Percentiles rank a stretch among this genome's conserved stretches.
Conservation (phyloP, 108 stramenopile species). For the Cyclotella baltica region DNA sequence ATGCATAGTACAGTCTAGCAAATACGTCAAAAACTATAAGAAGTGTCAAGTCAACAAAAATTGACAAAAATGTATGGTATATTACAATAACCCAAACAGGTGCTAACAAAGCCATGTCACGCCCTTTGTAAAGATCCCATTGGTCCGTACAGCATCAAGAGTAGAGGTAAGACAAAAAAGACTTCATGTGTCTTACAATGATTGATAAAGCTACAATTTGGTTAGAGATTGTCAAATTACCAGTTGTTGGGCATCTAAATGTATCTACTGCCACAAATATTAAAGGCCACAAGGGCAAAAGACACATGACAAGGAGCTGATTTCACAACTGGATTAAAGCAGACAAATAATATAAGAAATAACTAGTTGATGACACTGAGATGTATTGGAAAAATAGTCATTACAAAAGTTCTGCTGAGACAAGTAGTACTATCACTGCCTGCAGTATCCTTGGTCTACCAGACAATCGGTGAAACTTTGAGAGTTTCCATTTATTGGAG, state of each 20-base stretch:
- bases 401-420: too few relatives aligned
- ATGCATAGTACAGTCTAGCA: neutral
- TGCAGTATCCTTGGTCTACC: neutral
- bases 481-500: neutral
- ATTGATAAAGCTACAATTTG: too few relatives aligned
- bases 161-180: neutral
- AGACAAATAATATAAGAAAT: too few relatives aligned
- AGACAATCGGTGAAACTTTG: neutral
- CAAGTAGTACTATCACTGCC: too few relatives aligned
- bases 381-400: too few relatives aligned
- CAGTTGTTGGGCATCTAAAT: neutral
- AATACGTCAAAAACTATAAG: conserved; percentile 4
- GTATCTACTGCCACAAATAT: neutral
- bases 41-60: too few relatives aligned
- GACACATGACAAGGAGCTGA: neutral
- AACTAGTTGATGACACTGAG: too few relatives aligned
- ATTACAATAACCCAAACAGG: too few relatives aligned
- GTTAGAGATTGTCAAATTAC: too few relatives aligned
- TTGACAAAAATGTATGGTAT: too few relatives aligned
- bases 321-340: too few relatives aligned
- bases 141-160: neutral
- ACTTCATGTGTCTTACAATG: conserved; percentile 27
- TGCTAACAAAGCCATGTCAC: neutral
- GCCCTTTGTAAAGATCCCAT: neutral
- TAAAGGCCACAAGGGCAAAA: neutral